Evolutionary conservation across 2,329 filamentous ascomycete species (phyloP), one percentile per base, ranked within the genome.

Genomic region (Sarocladium strictum): DNA sequence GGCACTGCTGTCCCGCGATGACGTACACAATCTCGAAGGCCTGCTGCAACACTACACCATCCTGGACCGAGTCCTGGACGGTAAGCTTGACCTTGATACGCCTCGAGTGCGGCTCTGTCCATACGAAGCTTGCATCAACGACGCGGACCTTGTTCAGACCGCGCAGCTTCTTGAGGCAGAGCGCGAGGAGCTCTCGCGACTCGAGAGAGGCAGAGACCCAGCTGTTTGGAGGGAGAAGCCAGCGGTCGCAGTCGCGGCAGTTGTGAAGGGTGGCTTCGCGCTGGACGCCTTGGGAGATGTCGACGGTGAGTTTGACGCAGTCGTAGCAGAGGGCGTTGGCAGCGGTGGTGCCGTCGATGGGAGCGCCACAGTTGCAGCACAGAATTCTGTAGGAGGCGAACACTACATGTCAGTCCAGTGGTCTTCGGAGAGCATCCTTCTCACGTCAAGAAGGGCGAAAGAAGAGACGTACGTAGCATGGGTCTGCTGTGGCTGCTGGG

Each of bases 31-130:
- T 91, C 73, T 97, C 93, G 68, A 99, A 97, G 52, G 85, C 87
- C 72, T 99, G 94, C 72, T 99, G 94, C 63, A 99, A 76, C 55
- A 86, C 69, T 45, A 85, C 78, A 24, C 82, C 83, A 54, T 84
- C 81, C 53, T 79, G 79, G 2, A 85, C 81, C 21, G 77, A 72
- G 57, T 84, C 81, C 66, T 97, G 94, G 49, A 97, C 86, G 1
- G 94, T 97, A 70, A 99, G 86, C 76, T 97, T 97, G 69, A 97
- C 86, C 73, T 92, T 95, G 60, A 97, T 81, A 68, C 94, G 80
- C 66, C 90, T 81, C 63, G 92, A 97, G 74, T 99, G 94, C 11
- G 94, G 93, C 72, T 99, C 94, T 1, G 94, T 99, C 94, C 94
- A 99, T 67, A 97, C 89, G 68, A 97, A 99, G 64, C 85, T 89